Conservation (phyloP, 345 rosid genomes). For the Heritiera fomes region DNA sequence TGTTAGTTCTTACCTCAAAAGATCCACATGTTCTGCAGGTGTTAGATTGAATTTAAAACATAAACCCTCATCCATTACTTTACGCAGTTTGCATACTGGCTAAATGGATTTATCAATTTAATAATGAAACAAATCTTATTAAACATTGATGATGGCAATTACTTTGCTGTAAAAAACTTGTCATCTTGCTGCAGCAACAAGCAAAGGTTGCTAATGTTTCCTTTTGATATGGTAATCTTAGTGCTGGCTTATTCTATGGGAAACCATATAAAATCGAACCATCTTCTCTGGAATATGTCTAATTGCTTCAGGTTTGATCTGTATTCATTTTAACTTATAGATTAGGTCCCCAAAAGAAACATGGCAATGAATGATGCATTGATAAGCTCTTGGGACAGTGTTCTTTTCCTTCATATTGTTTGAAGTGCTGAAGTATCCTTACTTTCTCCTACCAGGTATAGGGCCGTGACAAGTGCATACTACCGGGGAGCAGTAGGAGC, state of each 20-base stretch:
- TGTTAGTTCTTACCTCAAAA: not conserved
- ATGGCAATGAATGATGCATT: not conserved
- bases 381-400: not conserved
- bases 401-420: not conserved
- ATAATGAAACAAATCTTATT: not conserved
- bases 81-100: not conserved
- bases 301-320: not conserved
- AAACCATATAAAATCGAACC: not conserved
- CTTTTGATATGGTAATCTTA: not conserved
- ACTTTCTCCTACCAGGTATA: conserved; percentile 41
- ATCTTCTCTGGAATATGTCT: not conserved
- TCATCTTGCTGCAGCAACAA: not conserved
- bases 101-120: not conserved
- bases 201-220: not conserved
- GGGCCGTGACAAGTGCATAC: conserved; percentile 74
- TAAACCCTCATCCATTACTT: not conserved
- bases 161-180: not conserved
- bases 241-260: not conserved
- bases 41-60: not conserved
- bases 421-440: not conserved
- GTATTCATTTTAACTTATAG: not conserved
- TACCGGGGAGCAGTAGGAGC: conserved; percentile 71
- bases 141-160: not conserved
- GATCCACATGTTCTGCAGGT: not conserved
- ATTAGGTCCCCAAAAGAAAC: not conserved